Percentiles rank a stretch among this genome's conserved stretches.
phyloP scores from a whole-genome alignment of 2,329 filamentous ascomycete genomes.

The Botryotinia narcissicola region DNA sequence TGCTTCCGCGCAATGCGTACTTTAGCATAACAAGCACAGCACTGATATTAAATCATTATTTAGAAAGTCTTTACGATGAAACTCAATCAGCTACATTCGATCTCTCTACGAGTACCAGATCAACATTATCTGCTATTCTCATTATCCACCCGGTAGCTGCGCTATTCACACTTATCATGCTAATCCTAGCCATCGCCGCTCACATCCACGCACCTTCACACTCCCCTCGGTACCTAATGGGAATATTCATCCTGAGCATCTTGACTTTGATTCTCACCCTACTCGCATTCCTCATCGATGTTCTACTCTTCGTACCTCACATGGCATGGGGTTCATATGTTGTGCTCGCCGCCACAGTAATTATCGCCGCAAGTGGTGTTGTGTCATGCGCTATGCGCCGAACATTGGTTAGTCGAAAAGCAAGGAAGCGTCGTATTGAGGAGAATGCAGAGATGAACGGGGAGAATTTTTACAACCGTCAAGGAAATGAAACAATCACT shows the following conservation, averaged over 20 bases:
- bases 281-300: slow-evolving; percentile 87
- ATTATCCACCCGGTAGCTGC: slow-evolving; percentile 92
- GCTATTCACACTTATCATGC: slow-evolving; percentile 79
- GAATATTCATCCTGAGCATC: slow-evolving; percentile 80
- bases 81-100: slow-evolving; percentile 49
- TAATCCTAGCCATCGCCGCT: slow-evolving; percentile 73
- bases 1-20: slow-evolving; percentile 4
- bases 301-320: slow-evolving; percentile 91
- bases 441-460: slow-evolving; percentile 98
- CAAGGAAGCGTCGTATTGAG: slow-evolving; percentile 85
- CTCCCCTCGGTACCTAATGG: slow-evolving; percentile 82
- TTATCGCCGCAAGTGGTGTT: slow-evolving; percentile 77
- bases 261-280: slow-evolving; percentile 80
- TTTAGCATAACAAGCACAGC: not conserved
- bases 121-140: slow-evolving; percentile 78
- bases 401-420: slow-evolving; percentile 86
- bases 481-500: slow-evolving; percentile 40
- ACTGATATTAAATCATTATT: slow-evolving; percentile 6
- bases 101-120: slow-evolving; percentile 51
- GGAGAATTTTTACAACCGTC: slow-evolving; percentile 80
- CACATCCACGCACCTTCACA: slow-evolving; percentile 88
- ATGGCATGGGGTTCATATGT: slow-evolving; percentile 93
- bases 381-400: slow-evolving; percentile 94
- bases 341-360: slow-evolving; percentile 81
- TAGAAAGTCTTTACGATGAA: slow-evolving; percentile 33